These are phyloP conservation scores for Lactarius hengduanensis DNA, from an alignment of 768 basidiomycete species.

Conservation along the genomic window DNA sequence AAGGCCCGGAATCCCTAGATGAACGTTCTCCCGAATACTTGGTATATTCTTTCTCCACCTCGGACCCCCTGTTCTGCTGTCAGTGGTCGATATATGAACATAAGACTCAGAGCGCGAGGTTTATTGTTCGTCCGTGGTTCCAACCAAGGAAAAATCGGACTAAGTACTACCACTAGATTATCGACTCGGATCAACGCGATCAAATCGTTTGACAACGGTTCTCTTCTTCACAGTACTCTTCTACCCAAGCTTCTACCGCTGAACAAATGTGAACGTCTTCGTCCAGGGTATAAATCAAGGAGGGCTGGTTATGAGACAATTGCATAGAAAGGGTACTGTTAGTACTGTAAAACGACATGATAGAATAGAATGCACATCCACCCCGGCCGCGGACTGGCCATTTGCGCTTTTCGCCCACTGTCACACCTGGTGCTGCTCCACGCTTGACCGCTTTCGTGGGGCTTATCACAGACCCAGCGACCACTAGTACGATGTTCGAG, in stretches of 20 bases:
- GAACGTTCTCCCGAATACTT: neutral
- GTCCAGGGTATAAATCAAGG: neutral
- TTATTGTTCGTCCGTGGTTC: neutral
- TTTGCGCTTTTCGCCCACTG: constrained; percentile 77
- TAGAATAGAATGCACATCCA: constrained; percentile 8
- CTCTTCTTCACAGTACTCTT: neutral
- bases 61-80: neutral
- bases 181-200: neutral
- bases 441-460: constrained; percentile 68
- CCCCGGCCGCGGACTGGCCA: constrained; percentile 43
- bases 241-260: neutral
- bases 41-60: too few relatives aligned
- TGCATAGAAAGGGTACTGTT: constrained; percentile 13
- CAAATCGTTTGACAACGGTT: neutral
- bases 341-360: constrained; percentile 16
- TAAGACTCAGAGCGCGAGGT: neutral
- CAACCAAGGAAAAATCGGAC: neutral
- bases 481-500: constrained; percentile 50
- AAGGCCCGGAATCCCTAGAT: too few relatives aligned
- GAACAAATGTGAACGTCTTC: neutral
- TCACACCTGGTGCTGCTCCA: constrained; percentile 50
- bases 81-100: neutral
- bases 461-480: constrained; percentile 34
- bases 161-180: neutral
- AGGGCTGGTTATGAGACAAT: neutral